A percentile compares a stretch with the other conserved stretches of the same genome.
Evolutionary conservation across 164 flowering plant genomes (phyloP).

Genomic region (Tetracentron sinense): DNA sequence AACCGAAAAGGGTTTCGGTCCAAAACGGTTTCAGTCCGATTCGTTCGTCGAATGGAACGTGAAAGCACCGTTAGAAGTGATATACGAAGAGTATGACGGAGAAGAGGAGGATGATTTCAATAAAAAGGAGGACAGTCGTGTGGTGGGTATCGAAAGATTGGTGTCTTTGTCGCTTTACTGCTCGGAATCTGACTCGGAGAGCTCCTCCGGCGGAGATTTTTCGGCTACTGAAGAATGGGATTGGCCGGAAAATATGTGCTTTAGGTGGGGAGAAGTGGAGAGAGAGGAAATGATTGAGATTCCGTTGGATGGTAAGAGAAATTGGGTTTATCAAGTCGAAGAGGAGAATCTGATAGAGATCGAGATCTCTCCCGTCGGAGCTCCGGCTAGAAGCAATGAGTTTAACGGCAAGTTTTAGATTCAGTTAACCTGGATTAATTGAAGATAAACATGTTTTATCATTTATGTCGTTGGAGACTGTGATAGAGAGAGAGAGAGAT

Average conservation of each 20-base stretch:
- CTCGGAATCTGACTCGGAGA: conserved; percentile 63
- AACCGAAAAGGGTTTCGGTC: conserved; percentile 9
- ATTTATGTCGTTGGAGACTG: not conserved
- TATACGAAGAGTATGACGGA: conserved; percentile 69
- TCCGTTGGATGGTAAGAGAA: conserved; percentile 27
- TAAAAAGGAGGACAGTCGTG: conserved; percentile 8
- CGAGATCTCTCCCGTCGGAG: conserved; percentile 43
- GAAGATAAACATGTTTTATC: not conserved
- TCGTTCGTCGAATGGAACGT: conserved; percentile 62
- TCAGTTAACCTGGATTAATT: conserved; percentile 11
- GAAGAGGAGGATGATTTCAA: no score
- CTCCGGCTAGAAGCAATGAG: conserved; percentile 5
- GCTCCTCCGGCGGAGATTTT: conserved; percentile 46
- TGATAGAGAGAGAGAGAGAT: not conserved
- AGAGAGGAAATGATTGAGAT: conserved; percentile 60
- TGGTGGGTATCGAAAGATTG: conserved; percentile 23
- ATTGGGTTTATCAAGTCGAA: conserved; percentile 27
- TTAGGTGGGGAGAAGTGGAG: conserved; percentile 57
- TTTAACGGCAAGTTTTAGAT: conserved; percentile 10
- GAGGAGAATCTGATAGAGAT: conserved; percentile 78
- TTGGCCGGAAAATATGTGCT: no score
- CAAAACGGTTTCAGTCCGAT: conserved; percentile 18
- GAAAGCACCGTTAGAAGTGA: conserved; percentile 75
- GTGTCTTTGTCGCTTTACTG: conserved; percentile 45
- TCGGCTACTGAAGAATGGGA: conserved; percentile 22